Base-by-base conservation (phyloP, 305 asterid genomes). In the Fraxinus platypoda region DNA sequence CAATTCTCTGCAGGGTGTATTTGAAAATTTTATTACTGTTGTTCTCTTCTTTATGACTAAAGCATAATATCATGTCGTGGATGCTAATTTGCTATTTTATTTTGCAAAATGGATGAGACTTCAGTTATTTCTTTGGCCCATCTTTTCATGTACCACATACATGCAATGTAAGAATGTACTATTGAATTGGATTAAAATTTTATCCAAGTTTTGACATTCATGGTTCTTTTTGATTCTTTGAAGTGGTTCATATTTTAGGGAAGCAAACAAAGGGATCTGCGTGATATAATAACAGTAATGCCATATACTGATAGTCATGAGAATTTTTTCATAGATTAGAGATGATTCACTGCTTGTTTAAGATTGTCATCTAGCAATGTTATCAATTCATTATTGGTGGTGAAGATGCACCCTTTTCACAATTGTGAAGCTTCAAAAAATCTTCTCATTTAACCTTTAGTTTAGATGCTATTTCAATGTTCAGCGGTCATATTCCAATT, bases 361-460 rank as follows among this genome's bases (percentile, higher is more conserved):
- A 59, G 74, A 80, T 34, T 64, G 57, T 43, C 38, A 43, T 38
- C 33, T 31, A 43, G 25, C 78, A 77, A 5, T 54, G n/a, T 62
- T 78, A 23, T 38, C 23, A 57, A 1, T 77, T 81, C 73, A 76
- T 78, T 64, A 80, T 75, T 72, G 77, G 34, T 41, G 30, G 35
- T 66, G 33, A 64, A 66, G 19, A 66, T 26, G 35, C 74, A 23
- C 4, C 72, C 12, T 0, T 62, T 62, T 62, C 17, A 12, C 9
- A 62, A 21, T 23, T 62, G 17, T 62, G 70, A 59, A 59, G 4
- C 11, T 59, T 23, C 7, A 62, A 62, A 21, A 8, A 11, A 62
- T 62, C 30, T 62, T 17, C 74, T 12, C 21, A 26, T 26, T 23
- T 66, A 26, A 25, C 74, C 35, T 26, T 26, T 9, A 26, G 74